Base-by-base conservation (phyloP, 1,284 basidiomycete genomes). In the Pseudozyma sp. region DNA sequence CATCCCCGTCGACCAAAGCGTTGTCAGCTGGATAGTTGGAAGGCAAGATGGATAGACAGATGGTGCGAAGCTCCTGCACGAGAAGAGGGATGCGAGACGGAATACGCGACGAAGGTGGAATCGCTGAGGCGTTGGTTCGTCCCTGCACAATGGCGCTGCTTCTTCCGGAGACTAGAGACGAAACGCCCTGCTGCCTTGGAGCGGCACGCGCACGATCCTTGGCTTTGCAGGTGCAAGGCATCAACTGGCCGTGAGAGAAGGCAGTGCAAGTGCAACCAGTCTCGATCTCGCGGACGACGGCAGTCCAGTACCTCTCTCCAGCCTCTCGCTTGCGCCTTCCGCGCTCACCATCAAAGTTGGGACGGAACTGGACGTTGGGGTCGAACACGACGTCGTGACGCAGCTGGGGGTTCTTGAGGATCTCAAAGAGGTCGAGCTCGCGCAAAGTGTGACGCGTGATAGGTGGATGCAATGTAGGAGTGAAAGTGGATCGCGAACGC, bases 351-450 rank as follows among this genome's bases (percentile, higher is more conserved):
- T 86, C 85, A 55, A 83, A 83, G 63, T 86, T 86, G n/a, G 85
- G 85, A 10, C 85, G 77, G 68, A 86, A 86, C 76, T 83, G 82
- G 36, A 86, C 77, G 50, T 80, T 79, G 18, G 76, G 72, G 48
- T 85, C 94, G 79, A 96, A 96, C 69, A 96, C 89, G 70, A 96
- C 89, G 86, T 97, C 94, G 84, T 97, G 94, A 47, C 94, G 91
- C 69, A 97, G 90, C 85, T 95, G 93, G 25, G 93, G 92, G 83
- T 94, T 94, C 62, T 92, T 90, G 67, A 96, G 88, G 76, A 96
- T 94, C 69, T 92, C 90, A 70, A 91, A 89, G 31, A 95, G 87
- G 84, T 97, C 94, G 49, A 97, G 88, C 83, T 94, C 92, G 81
- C 90, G 91, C 78, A 97, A 87, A 0, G 93, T 93, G 57, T 91